Evolutionary conservation across 169 alveolate species (phyloP).

Genomic region (Perkinsus marinus): DNA sequence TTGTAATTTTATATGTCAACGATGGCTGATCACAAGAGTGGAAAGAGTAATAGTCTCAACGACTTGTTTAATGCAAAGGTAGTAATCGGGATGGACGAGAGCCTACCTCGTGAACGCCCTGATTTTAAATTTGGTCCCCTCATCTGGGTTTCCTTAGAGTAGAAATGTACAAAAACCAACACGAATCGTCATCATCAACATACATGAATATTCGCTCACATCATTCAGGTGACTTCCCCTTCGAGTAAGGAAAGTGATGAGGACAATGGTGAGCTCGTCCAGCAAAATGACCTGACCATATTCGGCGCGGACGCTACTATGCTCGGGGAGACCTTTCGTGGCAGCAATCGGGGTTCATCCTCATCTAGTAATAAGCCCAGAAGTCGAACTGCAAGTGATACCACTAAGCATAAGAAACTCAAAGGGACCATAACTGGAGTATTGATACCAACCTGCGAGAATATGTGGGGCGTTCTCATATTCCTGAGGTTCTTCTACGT

Average conservation of each 20-base stretch:
- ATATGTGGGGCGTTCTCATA: slow-evolving; percentile 33
- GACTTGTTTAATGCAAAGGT: neutral
- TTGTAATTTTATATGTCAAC: too few relatives aligned
- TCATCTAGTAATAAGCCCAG: neutral
- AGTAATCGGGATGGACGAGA: neutral
- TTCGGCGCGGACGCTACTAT: neutral
- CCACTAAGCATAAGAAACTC: neutral
- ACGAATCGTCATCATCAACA: neutral
- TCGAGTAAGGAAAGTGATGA: neutral
- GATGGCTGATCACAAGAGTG: too few relatives aligned
- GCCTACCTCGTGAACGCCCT: too few relatives aligned
- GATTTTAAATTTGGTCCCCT: too few relatives aligned
- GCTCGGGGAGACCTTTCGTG: neutral
- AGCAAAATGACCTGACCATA: neutral
- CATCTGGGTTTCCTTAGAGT: too few relatives aligned
- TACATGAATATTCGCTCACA: too few relatives aligned
- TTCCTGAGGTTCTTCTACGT: slow-evolving; percentile 28
- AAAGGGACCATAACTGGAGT: slow-evolving; percentile 25
- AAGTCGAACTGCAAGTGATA: neutral
- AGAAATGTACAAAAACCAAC: too few relatives aligned
- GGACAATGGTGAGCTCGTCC: neutral
- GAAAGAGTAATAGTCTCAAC: neutral
- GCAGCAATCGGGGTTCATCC: neutral
- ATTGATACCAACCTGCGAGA: slow-evolving; percentile 29
- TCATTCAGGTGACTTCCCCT: neutral